phyloP scores from a whole-genome alignment of 2,329 filamentous ascomycete species.

The Aspergillus quadrilineatus region DNA sequence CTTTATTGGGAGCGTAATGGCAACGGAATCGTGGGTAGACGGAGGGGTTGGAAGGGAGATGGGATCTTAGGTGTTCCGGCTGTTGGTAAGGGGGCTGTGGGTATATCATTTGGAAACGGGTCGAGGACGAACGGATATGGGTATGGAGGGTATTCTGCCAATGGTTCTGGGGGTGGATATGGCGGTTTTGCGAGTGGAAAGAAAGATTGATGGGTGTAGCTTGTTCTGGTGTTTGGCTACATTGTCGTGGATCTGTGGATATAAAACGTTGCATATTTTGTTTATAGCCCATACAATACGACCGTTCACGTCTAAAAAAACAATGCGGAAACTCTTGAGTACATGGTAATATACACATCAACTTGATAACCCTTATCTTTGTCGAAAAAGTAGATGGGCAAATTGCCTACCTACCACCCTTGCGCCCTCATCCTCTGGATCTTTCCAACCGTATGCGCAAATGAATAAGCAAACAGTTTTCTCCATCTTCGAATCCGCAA shows the following conservation, averaged over 20 bases:
- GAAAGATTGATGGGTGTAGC: constrained; percentile 35
- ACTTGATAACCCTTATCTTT: not conserved
- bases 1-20: constrained; percentile 39
- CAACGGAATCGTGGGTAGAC: constrained; percentile 18
- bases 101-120: constrained; percentile 55
- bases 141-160: constrained; percentile 55
- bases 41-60: constrained; percentile 43
- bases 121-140: constrained; percentile 56
- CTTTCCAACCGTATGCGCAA: constrained; percentile 41
- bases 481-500: constrained; percentile 42
- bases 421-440: constrained; percentile 47
- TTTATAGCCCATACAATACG: not conserved
- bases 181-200: constrained; percentile 43
- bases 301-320: not conserved
- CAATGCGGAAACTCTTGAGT: not conserved
- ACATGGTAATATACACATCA: constrained; percentile 20
- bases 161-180: constrained; percentile 31
- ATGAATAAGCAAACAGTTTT: constrained; percentile 46
- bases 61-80: constrained; percentile 49
- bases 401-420: constrained; percentile 40
- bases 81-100: constrained; percentile 48
- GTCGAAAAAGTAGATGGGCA: not conserved
- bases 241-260: not conserved
- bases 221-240: not conserved
- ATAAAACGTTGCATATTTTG: constrained; percentile 7